Evolutionary conservation across 805 yeast genomes (phyloP).

Genomic region (Pichia insulana): DNA sequence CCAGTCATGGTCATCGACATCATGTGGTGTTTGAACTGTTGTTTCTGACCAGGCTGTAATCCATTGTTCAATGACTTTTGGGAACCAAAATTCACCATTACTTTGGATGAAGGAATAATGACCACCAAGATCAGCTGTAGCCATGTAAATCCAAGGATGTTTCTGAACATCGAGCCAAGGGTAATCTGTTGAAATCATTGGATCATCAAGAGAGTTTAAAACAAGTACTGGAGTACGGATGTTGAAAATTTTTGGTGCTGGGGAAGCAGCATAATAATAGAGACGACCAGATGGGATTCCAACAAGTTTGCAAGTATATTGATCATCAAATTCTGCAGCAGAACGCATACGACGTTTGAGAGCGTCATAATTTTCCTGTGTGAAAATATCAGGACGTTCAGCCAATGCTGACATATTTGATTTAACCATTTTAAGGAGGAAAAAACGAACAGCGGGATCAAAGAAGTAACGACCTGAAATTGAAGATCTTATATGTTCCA

Average conservation of each 20-base stretch:
- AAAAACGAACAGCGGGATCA: conserved; percentile 33
- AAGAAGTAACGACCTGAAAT: conserved; percentile 34
- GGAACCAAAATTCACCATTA: conserved; percentile 41
- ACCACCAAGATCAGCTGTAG: conserved; percentile 61
- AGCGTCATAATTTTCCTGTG: conserved; percentile 21
- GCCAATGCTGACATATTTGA: conserved; percentile 32
- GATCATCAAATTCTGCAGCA: conserved; percentile 51
- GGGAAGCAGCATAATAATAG: conserved; percentile 60
- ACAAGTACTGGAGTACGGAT: conserved; percentile 55
- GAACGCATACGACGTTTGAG: conserved; percentile 30
- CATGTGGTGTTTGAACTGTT: conserved; percentile 10
- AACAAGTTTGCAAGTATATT: conserved; percentile 50
- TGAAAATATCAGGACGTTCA: conserved; percentile 23
- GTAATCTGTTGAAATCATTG: conserved; percentile 46
- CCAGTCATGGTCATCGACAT: conserved; percentile 16
- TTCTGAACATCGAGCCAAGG: conserved; percentile 41
- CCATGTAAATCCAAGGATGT: conserved; percentile 52
- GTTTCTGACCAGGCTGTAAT: conserved; percentile 29
- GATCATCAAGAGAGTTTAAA: conserved; percentile 60
- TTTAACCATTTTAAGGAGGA: conserved; percentile 35
- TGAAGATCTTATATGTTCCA: conserved; percentile 33
- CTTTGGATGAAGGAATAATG: conserved; percentile 48
- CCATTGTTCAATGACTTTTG: conserved; percentile 33
- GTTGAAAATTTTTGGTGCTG: conserved; percentile 44
- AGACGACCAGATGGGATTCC: conserved; percentile 56